Evolutionary conservation across 148 eudicot species (phyloP).

Genomic region (Rhododendron henanense): DNA sequence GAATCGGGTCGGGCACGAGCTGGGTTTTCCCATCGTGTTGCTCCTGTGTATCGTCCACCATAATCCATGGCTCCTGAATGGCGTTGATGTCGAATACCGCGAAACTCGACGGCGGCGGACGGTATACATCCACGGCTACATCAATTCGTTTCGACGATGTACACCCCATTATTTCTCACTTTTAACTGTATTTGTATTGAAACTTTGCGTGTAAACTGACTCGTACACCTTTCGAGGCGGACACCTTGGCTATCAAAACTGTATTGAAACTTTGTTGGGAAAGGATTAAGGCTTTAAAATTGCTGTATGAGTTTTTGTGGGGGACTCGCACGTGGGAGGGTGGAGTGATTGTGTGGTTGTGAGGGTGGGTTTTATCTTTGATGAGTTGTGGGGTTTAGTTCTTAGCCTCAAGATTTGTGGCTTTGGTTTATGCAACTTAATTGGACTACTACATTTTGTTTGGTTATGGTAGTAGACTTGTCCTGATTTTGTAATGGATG

Average conservation of each 20-base stretch:
- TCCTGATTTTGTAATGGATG: neutral
- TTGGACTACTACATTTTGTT: neutral
- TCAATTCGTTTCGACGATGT: conserved; percentile 61
- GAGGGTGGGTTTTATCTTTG: neutral
- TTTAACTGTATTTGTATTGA: neutral
- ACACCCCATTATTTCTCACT: conserved; percentile 59
- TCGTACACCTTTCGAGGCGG: neutral
- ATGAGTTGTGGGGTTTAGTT: neutral
- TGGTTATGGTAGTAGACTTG: neutral
- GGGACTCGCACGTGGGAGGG: neutral
- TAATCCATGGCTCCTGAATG: conserved; percentile 87
- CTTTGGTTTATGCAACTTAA: conserved; percentile 10
- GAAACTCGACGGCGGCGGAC: conserved; percentile 64
- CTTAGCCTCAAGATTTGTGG: conserved; percentile 13
- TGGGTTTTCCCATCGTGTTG: conserved; percentile 33
- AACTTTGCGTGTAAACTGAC: neutral
- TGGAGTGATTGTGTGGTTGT: neutral
- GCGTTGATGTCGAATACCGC: conserved; percentile 72
- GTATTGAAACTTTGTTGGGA: neutral
- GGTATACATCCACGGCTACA: conserved; percentile 52
- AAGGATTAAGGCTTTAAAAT: neutral
- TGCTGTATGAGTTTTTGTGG: neutral
- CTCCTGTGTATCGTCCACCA: conserved; percentile 23
- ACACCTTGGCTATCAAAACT: neutral
- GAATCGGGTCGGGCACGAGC: conserved; percentile 51